A percentile compares a stretch with the other conserved stretches of the same genome.
Evolutionary conservation across 2,329 filamentous ascomycete species (phyloP).

Genomic region (Emydomyces testavorans): DNA sequence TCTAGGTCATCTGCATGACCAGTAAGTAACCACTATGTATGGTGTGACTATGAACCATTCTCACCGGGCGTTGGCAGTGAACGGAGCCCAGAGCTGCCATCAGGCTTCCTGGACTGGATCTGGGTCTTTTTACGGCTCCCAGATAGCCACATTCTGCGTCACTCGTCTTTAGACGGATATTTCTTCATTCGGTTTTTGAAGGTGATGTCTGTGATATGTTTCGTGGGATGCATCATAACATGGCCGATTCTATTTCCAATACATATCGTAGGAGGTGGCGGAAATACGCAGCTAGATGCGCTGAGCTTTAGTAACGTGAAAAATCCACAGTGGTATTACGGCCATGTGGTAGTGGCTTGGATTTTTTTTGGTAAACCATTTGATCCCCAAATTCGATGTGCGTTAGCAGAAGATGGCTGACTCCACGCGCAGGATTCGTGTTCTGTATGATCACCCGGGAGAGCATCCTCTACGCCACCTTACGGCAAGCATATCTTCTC

Average conservation of each 20-base stretch:
- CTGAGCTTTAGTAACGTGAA: conserved; percentile 69
- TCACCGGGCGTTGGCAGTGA: conserved; percentile 25
- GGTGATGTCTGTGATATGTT: conserved; percentile 62
- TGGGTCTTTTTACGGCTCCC: conserved; percentile 42
- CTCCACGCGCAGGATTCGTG: conserved; percentile 46
- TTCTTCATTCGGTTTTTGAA: conserved; percentile 82
- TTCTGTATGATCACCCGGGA: conserved; percentile 79
- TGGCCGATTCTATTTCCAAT: conserved; percentile 84
- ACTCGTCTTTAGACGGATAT: conserved; percentile 83
- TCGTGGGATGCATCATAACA: conserved; percentile 70
- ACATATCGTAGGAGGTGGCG: conserved; percentile 68
- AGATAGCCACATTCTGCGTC: conserved; percentile 74
- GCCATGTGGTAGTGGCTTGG: conserved; percentile 65
- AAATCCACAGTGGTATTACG: conserved; percentile 57
- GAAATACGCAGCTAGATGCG: conserved; percentile 57
- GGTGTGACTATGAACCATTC: not conserved
- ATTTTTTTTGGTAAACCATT: conserved; percentile 54
- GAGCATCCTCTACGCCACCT: conserved; percentile 77
- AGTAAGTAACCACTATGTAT: conserved; percentile 22
- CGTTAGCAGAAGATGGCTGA: not conserved
- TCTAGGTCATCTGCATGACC: conserved; percentile 32
- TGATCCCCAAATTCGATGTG: not conserved
- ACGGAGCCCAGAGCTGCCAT: conserved; percentile 38
- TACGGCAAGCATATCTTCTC: conserved; percentile 81
- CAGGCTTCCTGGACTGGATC: conserved; percentile 45